Conservation (phyloP, 2,329 filamentous ascomycete genomes). For the Epichloe coenophiala region DNA sequence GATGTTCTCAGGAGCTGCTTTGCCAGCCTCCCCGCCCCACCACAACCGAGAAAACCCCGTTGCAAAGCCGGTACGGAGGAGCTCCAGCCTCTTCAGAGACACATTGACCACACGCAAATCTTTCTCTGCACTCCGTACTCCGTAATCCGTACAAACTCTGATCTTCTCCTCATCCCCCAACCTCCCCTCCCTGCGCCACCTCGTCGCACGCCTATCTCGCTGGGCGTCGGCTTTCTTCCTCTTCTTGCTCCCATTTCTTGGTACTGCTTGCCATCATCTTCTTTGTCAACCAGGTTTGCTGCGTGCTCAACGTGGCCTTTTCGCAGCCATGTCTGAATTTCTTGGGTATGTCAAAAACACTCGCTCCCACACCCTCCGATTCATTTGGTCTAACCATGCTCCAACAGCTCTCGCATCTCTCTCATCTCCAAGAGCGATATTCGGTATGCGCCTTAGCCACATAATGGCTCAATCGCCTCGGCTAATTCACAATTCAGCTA, state of each 20-base stretch:
- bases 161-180: slow-evolving; percentile 4
- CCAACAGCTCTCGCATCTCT: slow-evolving; percentile 71
- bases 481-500: slow-evolving; percentile 49
- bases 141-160: slow-evolving; percentile 8
- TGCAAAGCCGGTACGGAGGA: slow-evolving; percentile 11
- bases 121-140: slow-evolving; percentile 12
- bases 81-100: slow-evolving; percentile 15
- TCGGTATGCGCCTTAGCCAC: slow-evolving; percentile 46
- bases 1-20: neutral
- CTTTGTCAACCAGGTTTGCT: slow-evolving; percentile 14
- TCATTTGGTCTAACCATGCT: neutral
- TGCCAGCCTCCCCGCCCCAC: neutral
- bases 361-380: neutral
- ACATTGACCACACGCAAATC: slow-evolving; percentile 19
- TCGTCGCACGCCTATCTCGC: neutral
- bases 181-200: neutral
- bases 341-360: slow-evolving; percentile 34
- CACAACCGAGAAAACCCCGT: slow-evolving; percentile 10
- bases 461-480: slow-evolving; percentile 4
- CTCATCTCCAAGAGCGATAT: slow-evolving; percentile 97
- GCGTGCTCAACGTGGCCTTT: slow-evolving; percentile 28
- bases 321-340: slow-evolving; percentile 43
- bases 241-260: slow-evolving; percentile 3
- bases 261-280: slow-evolving; percentile 7
- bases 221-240: slow-evolving; percentile 1